Conservation (phyloP, 148 eudicot genomes). For the Pharnaceum exiguum region DNA sequence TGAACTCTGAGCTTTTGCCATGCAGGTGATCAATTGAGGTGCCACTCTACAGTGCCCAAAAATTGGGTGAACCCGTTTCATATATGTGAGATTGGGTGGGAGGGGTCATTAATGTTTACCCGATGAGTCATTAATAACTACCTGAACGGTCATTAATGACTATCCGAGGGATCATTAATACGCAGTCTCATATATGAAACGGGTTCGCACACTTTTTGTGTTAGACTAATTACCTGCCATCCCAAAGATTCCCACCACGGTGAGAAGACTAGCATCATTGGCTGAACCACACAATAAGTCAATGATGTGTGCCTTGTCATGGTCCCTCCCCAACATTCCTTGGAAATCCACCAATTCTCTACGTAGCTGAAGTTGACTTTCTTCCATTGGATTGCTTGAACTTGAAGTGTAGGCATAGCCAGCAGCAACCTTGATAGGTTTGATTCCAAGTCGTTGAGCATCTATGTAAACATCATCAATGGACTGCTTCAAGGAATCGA, state of each 20-base stretch:
- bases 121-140: too few relatives aligned
- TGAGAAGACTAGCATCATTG: background rate
- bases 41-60: too few relatives aligned
- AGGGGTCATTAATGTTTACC: too few relatives aligned
- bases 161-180: background rate
- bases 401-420: background rate
- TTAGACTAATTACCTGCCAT: slow-evolving; percentile 1
- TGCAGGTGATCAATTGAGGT: too few relatives aligned
- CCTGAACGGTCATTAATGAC: background rate
- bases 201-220: background rate
- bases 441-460: background rate
- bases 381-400: background rate
- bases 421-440: background rate
- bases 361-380: background rate
- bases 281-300: background rate
- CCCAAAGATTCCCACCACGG: background rate
- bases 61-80: too few relatives aligned
- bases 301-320: background rate
- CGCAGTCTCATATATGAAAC: background rate
- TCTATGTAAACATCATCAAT: background rate
- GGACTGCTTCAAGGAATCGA: background rate
- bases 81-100: too few relatives aligned
- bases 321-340: background rate
- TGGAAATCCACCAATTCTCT: background rate
- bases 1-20: too few relatives aligned